A percentile compares a stretch with the other conserved stretches of the same genome.
Conservation (phyloP, 495 filamentous ascomycete species). For the Podospora anserina region DNA sequence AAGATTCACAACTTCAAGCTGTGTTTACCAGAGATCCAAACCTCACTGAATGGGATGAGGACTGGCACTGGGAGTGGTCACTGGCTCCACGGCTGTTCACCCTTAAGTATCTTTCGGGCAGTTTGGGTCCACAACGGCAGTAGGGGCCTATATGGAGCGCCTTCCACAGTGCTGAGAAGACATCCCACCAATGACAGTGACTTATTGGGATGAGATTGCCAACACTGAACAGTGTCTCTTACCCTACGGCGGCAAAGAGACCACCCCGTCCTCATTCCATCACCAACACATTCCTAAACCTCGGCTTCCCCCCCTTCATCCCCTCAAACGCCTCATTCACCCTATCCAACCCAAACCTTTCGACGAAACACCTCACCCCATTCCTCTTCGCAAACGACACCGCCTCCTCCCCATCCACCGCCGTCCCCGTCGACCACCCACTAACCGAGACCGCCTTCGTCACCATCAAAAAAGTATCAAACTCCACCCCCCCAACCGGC, state of each 20-base stretch:
- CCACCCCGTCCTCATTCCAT: constrained; percentile 32
- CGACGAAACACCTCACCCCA: constrained; percentile 58
- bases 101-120: neutral
- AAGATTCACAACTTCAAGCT: too few species aligned
- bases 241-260: neutral
- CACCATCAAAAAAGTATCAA: constrained; percentile 51
- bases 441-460: constrained; percentile 49
- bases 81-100: neutral
- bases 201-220: neutral
- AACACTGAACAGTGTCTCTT: neutral
- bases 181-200: too few species aligned
- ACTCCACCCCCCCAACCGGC: constrained; percentile 48
- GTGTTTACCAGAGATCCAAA: neutral
- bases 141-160: neutral
- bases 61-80: neutral
- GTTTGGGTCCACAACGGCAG: neutral
- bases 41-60: neutral
- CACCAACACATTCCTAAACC: constrained; percentile 52
- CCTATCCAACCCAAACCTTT: constrained; percentile 56
- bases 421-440: constrained; percentile 61
- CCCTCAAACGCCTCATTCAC: constrained; percentile 50
- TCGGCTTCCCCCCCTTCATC: constrained; percentile 45
- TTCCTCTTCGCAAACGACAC: constrained; percentile 56
- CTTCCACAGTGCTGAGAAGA: too few species aligned
- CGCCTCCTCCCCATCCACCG: constrained; percentile 61